Base-by-base conservation (phyloP, 345 rosid species). In the Populus ilicifolia region DNA sequence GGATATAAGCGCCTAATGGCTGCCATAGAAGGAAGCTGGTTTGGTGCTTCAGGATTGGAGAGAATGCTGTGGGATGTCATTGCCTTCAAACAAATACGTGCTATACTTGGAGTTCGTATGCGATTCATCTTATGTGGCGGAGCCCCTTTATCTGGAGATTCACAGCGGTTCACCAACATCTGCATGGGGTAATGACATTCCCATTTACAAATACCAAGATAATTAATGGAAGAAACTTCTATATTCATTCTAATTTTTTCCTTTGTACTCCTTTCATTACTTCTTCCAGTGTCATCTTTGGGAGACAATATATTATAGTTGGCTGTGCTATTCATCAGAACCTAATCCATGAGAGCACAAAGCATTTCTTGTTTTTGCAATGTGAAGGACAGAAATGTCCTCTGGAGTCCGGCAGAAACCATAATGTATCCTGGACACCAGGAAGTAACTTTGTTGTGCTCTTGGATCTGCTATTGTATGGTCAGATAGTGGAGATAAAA, bases 41-140 rank as follows among this genome's bases (percentile, higher is more conserved):
- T 93, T 86, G 98, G 98, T 80, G 98, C 98, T 44, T 89, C 94
- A 94, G 94, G 95, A 69, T 75, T 89, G 76, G 98, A 94, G 89
- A 86, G 80, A 79, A 78, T 80, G 78, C 69, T 93, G 62, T 94
- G 97, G 98, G 94, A 93, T 68, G 66, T 76, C 61, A 38, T 91
- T 67, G 88, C 93, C 33, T 94, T 94, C 78, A 90, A 85, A 63
- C 82, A 77, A 46, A 78, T 94, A 56, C 89, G 90, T 1, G 87
- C 95, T 71, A 85, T 87, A 50, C 93, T 94, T 75, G 98, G 98
- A 69, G 98, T 97, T 73, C 75, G 72, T 27, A 84, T 94, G 68
- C 86, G 95, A 41, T 86, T 88, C 81, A 89, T 94, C 87, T 88
- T 94, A 35, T 86, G 87, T 80, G 98, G 97, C 77, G 97, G 98